phyloP scores from a whole-genome alignment of 345 rosid species.

The Eucalyptus pumila region DNA sequence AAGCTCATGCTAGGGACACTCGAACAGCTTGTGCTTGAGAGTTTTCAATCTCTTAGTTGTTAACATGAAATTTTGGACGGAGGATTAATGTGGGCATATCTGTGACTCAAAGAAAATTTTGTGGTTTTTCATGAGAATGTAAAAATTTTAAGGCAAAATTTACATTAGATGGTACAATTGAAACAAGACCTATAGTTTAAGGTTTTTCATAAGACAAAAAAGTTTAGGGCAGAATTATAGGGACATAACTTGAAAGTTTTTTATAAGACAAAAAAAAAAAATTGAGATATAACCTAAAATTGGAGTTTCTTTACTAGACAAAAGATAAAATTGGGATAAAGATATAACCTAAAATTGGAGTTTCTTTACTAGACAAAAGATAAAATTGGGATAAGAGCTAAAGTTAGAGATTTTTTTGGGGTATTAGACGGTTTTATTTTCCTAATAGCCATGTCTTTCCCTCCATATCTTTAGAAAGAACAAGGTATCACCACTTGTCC shows the following conservation, averaged over 20 bases:
- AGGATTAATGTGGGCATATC: no score
- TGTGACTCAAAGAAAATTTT: no score
- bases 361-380: background rate
- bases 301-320: background rate
- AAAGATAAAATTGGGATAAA: no score
- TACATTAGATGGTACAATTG: fast-evolving
- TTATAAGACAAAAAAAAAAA: no score
- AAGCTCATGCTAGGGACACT: fast-evolving
- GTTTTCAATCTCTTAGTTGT: no score
- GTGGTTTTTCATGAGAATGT: no score
- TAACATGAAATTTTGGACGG: no score
- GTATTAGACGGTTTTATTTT: background rate
- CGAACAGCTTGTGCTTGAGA: fast-evolving
- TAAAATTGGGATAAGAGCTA: background rate
- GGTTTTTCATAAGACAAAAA: background rate
- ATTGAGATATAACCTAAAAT: no score
- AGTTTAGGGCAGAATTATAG: no score
- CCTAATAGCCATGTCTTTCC: background rate
- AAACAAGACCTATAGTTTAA: no score
- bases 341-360: no score
- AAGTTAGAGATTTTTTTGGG: background rate
- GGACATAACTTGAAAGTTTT: no score
- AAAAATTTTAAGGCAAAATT: background rate
- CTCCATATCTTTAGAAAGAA: background rate
- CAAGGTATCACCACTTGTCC: background rate